A percentile compares a stretch with the other conserved stretches of the same genome.
Evolutionary conservation across 2,329 filamentous ascomycete genomes (phyloP).

Genomic region (Colletotrichum incanum): DNA sequence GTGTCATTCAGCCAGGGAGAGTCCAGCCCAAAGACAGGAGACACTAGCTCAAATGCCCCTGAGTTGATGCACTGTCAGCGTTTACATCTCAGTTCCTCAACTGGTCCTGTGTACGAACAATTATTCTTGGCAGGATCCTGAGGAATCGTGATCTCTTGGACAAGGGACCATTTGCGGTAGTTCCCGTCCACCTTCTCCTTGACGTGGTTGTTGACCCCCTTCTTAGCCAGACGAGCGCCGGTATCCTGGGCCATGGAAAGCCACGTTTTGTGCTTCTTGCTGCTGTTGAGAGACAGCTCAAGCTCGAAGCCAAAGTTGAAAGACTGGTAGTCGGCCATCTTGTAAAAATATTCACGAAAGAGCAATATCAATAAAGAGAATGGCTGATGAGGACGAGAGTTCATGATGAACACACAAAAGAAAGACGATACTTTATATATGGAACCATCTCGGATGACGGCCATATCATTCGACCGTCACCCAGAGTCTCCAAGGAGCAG

Average conservation of each 20-base stretch:
- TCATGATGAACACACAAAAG: neutral
- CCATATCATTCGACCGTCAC: neutral
- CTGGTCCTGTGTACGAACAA: conserved; percentile 46
- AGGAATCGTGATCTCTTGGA: conserved; percentile 56
- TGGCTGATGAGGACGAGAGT: neutral
- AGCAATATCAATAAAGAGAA: neutral
- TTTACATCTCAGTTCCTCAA: neutral
- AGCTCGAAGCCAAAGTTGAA: conserved; percentile 56
- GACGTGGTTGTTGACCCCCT: conserved; percentile 54
- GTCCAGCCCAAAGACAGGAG: conserved; percentile 52
- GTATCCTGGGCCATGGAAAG: conserved; percentile 54
- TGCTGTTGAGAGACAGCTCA: conserved; percentile 54
- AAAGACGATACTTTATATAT: neutral
- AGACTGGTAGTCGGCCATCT: conserved; percentile 27
- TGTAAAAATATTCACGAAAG: too few species aligned
- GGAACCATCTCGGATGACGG: neutral
- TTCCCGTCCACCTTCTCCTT: conserved; percentile 51
- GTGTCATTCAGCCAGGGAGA: conserved; percentile 51
- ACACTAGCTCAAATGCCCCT: conserved; percentile 56
- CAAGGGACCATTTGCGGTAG: conserved; percentile 57
- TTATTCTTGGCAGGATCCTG: conserved; percentile 51
- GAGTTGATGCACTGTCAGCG: neutral
- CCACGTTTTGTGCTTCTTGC: conserved; percentile 54
- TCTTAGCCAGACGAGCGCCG: conserved; percentile 50
- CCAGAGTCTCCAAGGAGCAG: neutral